phyloP scores from a whole-genome alignment of 495 filamentous ascomycete genomes.

The Annulohypoxylon stygium region DNA sequence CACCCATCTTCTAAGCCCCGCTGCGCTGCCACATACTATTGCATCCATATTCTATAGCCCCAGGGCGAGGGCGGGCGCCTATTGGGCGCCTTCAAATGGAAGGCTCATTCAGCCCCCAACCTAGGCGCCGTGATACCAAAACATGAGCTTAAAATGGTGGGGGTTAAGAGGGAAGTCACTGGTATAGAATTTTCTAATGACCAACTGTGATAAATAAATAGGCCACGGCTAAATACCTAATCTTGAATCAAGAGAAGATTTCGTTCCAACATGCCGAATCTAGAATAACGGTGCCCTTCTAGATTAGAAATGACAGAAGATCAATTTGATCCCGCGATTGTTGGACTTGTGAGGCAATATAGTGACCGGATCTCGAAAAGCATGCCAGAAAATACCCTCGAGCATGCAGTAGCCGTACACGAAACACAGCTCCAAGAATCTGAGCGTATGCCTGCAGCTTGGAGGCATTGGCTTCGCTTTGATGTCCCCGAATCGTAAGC shows the following conservation, averaged over 20 bases:
- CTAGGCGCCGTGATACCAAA: neutral
- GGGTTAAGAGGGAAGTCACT: no score
- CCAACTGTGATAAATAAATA: neutral
- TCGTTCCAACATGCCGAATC: neutral
- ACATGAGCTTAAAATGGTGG: neutral
- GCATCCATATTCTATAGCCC: no score
- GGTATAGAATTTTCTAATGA: no score
- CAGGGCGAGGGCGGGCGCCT: no score
- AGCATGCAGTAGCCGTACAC: neutral
- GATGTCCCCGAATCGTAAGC: neutral
- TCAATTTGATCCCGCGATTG: neutral
- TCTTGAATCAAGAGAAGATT: neutral
- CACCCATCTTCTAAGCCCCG: no score
- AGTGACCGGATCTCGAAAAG: neutral
- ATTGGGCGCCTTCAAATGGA: neutral
- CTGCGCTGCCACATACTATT: no score
- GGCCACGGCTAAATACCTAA: neutral
- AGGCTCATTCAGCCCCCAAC: neutral
- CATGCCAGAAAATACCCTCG: neutral
- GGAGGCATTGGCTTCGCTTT: slow-evolving; percentile 3
- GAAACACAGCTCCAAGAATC: neutral
- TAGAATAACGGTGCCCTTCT: neutral
- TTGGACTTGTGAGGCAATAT: neutral
- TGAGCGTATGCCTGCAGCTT: neutral
- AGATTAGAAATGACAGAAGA: neutral